Percentiles rank a stretch among this genome's conserved stretches.
These are phyloP conservation scores for Capronia epimyces DNA, from an alignment of 2,329 filamentous ascomycete species.

Conservation along the genomic window DNA sequence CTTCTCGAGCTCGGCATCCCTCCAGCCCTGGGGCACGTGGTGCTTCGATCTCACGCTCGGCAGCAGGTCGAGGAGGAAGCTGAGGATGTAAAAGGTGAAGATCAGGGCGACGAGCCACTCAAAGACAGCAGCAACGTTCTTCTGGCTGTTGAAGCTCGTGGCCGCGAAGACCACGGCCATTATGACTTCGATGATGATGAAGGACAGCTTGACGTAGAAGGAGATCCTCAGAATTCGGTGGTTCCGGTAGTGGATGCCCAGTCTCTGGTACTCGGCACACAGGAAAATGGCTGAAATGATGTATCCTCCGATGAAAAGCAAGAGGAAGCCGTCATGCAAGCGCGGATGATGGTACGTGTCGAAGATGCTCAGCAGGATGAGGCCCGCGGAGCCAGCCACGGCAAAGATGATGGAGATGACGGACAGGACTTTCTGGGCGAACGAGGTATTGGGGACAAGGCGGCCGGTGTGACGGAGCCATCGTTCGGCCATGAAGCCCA, in stretches of 20 bases:
- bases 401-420: slow-evolving; percentile 49
- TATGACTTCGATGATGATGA: slow-evolving; percentile 72
- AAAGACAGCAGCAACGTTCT: slow-evolving; percentile 67
- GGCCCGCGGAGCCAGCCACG: slow-evolving; percentile 66
- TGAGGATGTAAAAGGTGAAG: slow-evolving; percentile 61
- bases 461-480: slow-evolving; percentile 78
- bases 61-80: slow-evolving; percentile 79
- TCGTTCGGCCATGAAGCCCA: slow-evolving; percentile 73
- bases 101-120: slow-evolving; percentile 56
- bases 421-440: slow-evolving; percentile 23
- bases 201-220: slow-evolving; percentile 81
- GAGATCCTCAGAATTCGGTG: slow-evolving; percentile 67
- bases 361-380: slow-evolving; percentile 80
- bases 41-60: slow-evolving; percentile 64
- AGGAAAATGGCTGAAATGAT: slow-evolving; percentile 79
- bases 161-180: slow-evolving; percentile 63
- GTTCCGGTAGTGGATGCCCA: slow-evolving; percentile 69
- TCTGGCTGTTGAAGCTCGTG: slow-evolving; percentile 39
- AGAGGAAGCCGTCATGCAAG: slow-evolving; percentile 70
- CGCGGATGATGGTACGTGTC: slow-evolving; percentile 65
- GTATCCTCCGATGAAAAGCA: slow-evolving; percentile 80
- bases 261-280: slow-evolving; percentile 78
- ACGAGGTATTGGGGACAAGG: slow-evolving; percentile 65
- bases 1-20: slow-evolving; percentile 17
- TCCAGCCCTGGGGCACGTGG: slow-evolving; percentile 39